phyloP scores from a whole-genome alignment of 2,329 filamentous ascomycete species.

The Colletotrichum caudatum region DNA sequence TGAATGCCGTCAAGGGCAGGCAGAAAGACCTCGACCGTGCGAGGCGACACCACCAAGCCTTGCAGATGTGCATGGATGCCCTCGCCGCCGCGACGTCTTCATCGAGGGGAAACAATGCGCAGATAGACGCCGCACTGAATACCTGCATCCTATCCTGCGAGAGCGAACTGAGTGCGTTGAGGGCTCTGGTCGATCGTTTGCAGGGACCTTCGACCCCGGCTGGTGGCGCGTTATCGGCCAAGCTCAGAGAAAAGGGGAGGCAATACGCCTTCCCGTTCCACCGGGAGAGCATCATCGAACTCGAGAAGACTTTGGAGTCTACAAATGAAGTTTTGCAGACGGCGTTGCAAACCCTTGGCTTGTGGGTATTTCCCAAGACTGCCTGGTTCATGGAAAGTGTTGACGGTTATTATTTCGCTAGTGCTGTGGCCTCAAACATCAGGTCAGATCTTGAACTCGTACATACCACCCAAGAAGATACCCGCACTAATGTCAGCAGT shows the following conservation, averaged over 20 bases:
- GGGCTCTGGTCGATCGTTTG: not conserved
- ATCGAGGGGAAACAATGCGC: not conserved
- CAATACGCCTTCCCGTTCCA: not conserved
- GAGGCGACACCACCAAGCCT: not conserved
- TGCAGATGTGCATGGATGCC: not conserved
- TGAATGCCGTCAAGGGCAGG: not conserved
- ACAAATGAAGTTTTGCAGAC: not conserved
- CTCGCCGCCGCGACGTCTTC: not conserved
- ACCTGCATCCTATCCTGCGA: not conserved
- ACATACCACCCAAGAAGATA: not conserved
- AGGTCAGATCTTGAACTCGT: not conserved
- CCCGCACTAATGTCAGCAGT: not conserved
- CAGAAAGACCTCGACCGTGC: not conserved
- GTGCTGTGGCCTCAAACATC: not conserved
- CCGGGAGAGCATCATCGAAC: not conserved
- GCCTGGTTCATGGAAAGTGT: not conserved
- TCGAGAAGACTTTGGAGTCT: not conserved
- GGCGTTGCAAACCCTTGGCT: not conserved
- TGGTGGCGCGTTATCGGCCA: not conserved
- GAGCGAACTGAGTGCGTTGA: not conserved
- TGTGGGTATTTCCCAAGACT: not conserved
- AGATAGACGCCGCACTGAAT: not conserved
- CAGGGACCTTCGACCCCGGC: not conserved
- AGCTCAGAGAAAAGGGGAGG: slow-evolving; percentile 1
- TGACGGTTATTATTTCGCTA: not conserved